Base-by-base conservation (phyloP, 169 alveolate species). In the Cryptosporidium meleagridis region DNA sequence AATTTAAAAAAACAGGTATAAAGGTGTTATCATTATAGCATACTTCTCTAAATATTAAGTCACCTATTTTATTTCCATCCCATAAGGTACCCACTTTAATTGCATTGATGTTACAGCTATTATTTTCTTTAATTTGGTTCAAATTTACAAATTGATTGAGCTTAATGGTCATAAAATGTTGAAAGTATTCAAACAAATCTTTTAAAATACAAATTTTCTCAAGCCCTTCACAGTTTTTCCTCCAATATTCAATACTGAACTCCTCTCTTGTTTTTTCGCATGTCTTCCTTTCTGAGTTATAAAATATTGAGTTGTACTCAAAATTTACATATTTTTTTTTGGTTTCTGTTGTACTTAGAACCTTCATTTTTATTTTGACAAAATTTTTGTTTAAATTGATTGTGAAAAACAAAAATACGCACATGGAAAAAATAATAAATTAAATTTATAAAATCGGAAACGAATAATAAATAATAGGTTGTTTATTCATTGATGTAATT, bases 31-130 rank as follows among this genome's bases (percentile, higher is more conserved):
- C 62, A 45, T 8, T 80, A 18, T 41, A 80, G 31, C 89, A 80
- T 16, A 65, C 55, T 59, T 80, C 89, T 80, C 89, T 80, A 31
- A 80, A 61, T 44, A 59, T 26, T n/a, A 80, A 35, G 48, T 80
- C 89, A 62, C 41, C 69, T 21, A 80, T 80, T 48, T 80, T 80
- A 48, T 80, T 80, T 8, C 75, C 75, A 62, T 65, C 52, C 89
- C 89, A 80, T 26, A 80, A 48, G 23, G 62, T 21, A 21, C 89
- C 89, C 31, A 80, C 53, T 41, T 62, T 59, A 29, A 80, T 59
- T 65, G 55, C 2, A 16, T 48, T 48, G 1, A 51, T n/a, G 33
- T 12, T 21, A 71, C 21, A 4, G 51, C 8, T 71, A n/a, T 35
- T 14, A n/a, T 35, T 52, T 23, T n/a, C 61, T 45, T 33, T 65